Evolutionary conservation across 352 stramenopile species (phyloP).

Genomic region (Globisporangium spiculum): DNA sequence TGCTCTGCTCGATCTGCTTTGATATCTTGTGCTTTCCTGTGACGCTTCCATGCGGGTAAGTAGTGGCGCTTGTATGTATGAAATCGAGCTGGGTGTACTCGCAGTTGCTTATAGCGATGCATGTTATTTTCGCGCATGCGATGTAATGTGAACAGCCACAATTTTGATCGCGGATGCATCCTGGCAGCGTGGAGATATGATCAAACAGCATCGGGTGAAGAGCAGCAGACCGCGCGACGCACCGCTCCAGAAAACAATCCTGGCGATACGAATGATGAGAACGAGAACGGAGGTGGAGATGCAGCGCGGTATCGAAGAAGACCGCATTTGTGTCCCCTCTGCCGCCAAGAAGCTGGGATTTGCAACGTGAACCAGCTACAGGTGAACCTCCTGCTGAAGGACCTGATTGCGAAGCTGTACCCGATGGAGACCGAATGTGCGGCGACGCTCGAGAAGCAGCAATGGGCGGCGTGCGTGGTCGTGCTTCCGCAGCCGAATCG

Average conservation of each 20-base stretch:
- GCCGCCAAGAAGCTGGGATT: slow-evolving; percentile 40
- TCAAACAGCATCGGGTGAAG: neutral
- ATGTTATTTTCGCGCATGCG: neutral
- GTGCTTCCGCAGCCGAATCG: neutral
- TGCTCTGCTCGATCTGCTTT: slow-evolving; percentile 78
- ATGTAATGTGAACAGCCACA: slow-evolving; percentile 45
- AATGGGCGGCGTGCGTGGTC: slow-evolving; percentile 15
- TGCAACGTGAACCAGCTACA: slow-evolving; percentile 33
- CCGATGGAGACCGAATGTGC: slow-evolving; percentile 40
- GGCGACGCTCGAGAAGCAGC: slow-evolving; percentile 43
- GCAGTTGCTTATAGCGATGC: neutral
- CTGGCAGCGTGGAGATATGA: slow-evolving; percentile 60
- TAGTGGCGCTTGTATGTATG: neutral
- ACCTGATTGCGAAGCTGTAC: slow-evolving; percentile 56
- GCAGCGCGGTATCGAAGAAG: neutral
- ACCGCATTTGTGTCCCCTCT: slow-evolving; percentile 60
- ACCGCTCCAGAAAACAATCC: slow-evolving; percentile 6
- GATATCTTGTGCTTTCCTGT: slow-evolving; percentile 73
- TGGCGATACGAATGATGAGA: neutral
- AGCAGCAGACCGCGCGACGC: neutral
- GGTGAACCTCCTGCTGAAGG: slow-evolving; percentile 66
- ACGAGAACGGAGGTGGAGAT: neutral
- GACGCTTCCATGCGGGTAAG: slow-evolving; percentile 66
- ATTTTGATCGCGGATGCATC: slow-evolving; percentile 80
- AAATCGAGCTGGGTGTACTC: neutral